A percentile compares a stretch with the other conserved stretches of the same genome.
Evolutionary conservation across 1,139 yeast genomes (phyloP).

Genomic region (Suhomyces chickasaworum): DNA sequence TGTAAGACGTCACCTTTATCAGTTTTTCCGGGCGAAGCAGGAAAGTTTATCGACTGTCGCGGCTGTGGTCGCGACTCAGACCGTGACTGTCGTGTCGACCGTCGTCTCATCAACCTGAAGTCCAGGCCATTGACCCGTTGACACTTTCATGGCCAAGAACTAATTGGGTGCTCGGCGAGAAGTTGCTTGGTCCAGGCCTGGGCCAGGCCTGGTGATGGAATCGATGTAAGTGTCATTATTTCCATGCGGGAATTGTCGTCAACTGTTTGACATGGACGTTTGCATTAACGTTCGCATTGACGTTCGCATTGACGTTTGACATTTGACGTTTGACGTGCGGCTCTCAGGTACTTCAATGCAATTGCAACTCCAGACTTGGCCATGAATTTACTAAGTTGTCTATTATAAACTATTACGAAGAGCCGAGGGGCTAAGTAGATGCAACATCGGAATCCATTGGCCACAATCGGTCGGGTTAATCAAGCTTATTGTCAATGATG

Average conservation of each 20-base stretch:
- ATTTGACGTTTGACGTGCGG: not conserved
- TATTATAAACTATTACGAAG: not conserved
- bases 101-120: not conserved
- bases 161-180: not conserved
- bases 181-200: not conserved
- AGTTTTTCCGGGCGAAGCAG: slow-evolving; percentile 3
- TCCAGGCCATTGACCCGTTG: slow-evolving; percentile 1
- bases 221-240: too few species aligned
- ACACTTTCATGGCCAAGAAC: too few species aligned
- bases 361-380: too few species aligned
- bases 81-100: too few species aligned
- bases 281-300: too few species aligned
- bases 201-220: not conserved
- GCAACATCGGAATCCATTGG: not conserved
- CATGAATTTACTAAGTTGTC: too few species aligned
- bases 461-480: not conserved
- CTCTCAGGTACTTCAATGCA: not conserved
- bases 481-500: not conserved
- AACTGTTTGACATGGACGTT: not conserved
- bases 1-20: not conserved
- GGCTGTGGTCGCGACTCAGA: too few species aligned
- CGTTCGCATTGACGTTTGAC: too few species aligned
- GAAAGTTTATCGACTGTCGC: not conserved
- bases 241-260: too few species aligned
- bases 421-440: not conserved